Percentiles rank a stretch among this genome's conserved stretches.
phyloP scores from a whole-genome alignment of 1,284 basidiomycete genomes.

The Cystobasidium pallidum region DNA sequence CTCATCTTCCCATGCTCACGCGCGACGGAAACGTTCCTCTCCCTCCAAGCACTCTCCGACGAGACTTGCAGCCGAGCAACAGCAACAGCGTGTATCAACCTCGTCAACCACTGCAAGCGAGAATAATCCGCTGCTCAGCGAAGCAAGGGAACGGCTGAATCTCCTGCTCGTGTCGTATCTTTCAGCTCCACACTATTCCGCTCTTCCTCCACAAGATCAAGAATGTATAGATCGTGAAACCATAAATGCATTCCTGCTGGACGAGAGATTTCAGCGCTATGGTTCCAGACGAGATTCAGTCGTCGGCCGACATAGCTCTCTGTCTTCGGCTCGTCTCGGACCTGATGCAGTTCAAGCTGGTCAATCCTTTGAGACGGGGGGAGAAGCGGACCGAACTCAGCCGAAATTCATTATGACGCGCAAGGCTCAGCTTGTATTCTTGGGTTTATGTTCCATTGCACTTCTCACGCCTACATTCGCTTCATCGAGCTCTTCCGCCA shows the following conservation, averaged over 20 bases:
- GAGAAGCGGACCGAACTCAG: not conserved
- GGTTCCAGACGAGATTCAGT: not conserved
- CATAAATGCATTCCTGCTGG: constrained; percentile 32
- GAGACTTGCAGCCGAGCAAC: not conserved
- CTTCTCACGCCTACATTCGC: constrained; percentile 8
- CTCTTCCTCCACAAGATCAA: constrained; percentile 21
- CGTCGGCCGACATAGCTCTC: not conserved
- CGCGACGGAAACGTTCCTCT: constrained; percentile 2
- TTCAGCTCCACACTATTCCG: constrained; percentile 27
- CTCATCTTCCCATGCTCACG: not conserved
- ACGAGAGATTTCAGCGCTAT: constrained; percentile 20
- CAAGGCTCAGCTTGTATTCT: not conserved
- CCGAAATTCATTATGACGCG: not conserved
- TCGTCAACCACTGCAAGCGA: not conserved
- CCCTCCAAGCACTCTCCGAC: not conserved
- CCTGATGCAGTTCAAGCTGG: not conserved
- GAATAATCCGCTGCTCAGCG: constrained; percentile 1
- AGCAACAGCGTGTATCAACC: not conserved
- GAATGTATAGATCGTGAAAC: constrained; percentile 29
- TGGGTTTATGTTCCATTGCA: constrained; percentile 7
- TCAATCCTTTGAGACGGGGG: not conserved
- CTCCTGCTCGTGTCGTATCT: constrained; percentile 31
- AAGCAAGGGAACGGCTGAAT: constrained; percentile 20
- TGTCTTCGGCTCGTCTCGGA: not conserved
- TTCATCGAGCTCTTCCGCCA: not conserved